phyloP scores from a whole-genome alignment of 2,329 filamentous ascomycete species.

The Fusarium sp. region DNA sequence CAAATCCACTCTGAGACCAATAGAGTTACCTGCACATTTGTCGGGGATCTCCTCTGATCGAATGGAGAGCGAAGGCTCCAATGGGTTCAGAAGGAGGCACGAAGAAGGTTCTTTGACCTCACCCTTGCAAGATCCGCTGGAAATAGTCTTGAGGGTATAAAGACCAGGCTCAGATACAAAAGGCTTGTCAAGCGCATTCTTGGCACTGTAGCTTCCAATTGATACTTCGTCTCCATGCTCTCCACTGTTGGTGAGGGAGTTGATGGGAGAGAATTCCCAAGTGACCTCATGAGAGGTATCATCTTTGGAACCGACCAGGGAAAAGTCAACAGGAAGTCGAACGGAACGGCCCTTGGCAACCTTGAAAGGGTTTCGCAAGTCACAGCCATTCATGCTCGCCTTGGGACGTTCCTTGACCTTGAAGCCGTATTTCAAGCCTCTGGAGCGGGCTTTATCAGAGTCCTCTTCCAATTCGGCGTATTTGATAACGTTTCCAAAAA shows the following conservation, averaged over 20 bases:
- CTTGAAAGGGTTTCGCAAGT: conserved; percentile 82
- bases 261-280: conserved; percentile 84
- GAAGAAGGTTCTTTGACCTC: conserved; percentile 94
- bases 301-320: conserved; percentile 66
- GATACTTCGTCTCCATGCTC: conserved; percentile 73
- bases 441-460: conserved; percentile 70
- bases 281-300: conserved; percentile 77
- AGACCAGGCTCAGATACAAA: conserved; percentile 81
- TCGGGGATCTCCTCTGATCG: conserved; percentile 86
- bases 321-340: conserved; percentile 77
- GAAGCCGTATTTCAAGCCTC: conserved; percentile 79
- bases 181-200: conserved; percentile 71
- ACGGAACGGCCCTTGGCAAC: conserved; percentile 79
- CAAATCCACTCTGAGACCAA: conserved; percentile 88
- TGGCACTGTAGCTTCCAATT: conserved; percentile 68
- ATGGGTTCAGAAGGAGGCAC: conserved; percentile 91
- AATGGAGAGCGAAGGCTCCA: conserved; percentile 82
- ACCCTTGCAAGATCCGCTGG: conserved; percentile 83
- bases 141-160: conserved; percentile 84
- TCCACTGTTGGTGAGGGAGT: conserved; percentile 74
- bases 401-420: conserved; percentile 87
- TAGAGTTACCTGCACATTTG: conserved; percentile 93
- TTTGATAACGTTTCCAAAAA: conserved; percentile 84
- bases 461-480: conserved; percentile 77
- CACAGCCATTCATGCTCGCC: conserved; percentile 77